Evolutionary conservation across 139 green algal species (phyloP).

Genomic region (Diplosphaera chodatii): DNA sequence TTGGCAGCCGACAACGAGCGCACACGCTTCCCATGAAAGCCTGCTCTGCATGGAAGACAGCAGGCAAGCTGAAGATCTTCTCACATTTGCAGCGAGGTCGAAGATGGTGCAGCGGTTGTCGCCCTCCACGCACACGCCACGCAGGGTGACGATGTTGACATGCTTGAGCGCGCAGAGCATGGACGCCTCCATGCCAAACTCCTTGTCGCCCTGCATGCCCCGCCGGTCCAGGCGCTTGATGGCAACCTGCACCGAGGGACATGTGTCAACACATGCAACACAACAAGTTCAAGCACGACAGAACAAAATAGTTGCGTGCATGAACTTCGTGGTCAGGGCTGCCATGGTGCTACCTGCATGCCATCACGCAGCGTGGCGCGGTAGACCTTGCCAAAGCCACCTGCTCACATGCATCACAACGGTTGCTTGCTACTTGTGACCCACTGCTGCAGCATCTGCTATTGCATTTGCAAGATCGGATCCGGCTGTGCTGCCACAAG

Average conservation of each 20-base stretch:
- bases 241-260: too few relatives aligned
- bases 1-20: too few relatives aligned
- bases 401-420: not conserved
- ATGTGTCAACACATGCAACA: too few relatives aligned
- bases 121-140: constrained; percentile 42
- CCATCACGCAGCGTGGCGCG: constrained; percentile 29
- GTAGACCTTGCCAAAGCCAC: constrained; percentile 46
- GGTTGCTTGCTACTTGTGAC: too few relatives aligned
- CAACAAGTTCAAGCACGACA: too few relatives aligned
- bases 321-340: too few relatives aligned
- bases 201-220: constrained; percentile 33
- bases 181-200: constrained; percentile 49
- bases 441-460: too few relatives aligned
- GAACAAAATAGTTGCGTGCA: too few relatives aligned
- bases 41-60: not conserved
- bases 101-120: constrained; percentile 30
- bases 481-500: too few relatives aligned
- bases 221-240: constrained; percentile 42
- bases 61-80: not conserved
- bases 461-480: too few relatives aligned
- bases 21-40: too few relatives aligned
- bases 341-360: too few relatives aligned
- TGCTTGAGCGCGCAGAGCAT: constrained; percentile 27
- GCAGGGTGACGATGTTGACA: constrained; percentile 32
- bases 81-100: constrained; percentile 9